phyloP scores from a whole-genome alignment of 2,329 filamentous ascomycete genomes.

The Akanthomyces uredinophilus region DNA sequence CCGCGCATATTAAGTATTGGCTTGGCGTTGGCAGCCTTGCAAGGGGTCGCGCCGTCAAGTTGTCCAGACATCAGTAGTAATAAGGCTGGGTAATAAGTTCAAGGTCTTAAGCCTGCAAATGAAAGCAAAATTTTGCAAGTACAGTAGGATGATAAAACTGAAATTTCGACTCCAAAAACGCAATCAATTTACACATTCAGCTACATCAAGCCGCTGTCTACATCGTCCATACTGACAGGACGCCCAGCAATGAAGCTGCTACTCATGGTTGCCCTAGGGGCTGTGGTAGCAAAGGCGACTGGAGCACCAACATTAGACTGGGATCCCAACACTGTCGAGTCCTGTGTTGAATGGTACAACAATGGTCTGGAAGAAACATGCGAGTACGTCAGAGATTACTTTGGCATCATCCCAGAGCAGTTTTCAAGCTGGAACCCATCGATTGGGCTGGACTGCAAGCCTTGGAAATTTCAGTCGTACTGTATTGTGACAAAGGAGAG shows the following conservation, averaged over 20 bases:
- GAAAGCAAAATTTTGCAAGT: not conserved
- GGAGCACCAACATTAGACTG: not conserved
- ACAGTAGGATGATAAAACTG: not conserved
- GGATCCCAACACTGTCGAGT: constrained; percentile 14
- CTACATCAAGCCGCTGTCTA: not conserved
- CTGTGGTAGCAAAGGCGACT: not conserved
- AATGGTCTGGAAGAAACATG: constrained; percentile 1
- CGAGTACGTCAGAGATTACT: constrained; percentile 12
- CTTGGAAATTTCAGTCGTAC: constrained; percentile 17
- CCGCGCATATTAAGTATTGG: not conserved
- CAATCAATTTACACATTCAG: too few relatives aligned
- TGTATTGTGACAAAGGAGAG: constrained; percentile 17
- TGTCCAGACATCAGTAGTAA: not conserved
- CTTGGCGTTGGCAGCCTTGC: not conserved
- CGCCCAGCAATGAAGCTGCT: not conserved
- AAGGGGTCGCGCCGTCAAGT: too few relatives aligned
- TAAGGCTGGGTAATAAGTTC: too few relatives aligned
- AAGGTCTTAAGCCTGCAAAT: not conserved
- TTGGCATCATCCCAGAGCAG: constrained; percentile 14
- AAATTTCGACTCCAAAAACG: too few relatives aligned
- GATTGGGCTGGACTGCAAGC: constrained; percentile 18
- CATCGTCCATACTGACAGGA: not conserved
- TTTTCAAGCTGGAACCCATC: constrained; percentile 19
- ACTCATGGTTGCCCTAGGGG: not conserved
- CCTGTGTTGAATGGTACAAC: constrained; percentile 15